Base-by-base conservation (phyloP, 2,329 filamentous ascomycete genomes). In the Beauveria rudraprayagi region DNA sequence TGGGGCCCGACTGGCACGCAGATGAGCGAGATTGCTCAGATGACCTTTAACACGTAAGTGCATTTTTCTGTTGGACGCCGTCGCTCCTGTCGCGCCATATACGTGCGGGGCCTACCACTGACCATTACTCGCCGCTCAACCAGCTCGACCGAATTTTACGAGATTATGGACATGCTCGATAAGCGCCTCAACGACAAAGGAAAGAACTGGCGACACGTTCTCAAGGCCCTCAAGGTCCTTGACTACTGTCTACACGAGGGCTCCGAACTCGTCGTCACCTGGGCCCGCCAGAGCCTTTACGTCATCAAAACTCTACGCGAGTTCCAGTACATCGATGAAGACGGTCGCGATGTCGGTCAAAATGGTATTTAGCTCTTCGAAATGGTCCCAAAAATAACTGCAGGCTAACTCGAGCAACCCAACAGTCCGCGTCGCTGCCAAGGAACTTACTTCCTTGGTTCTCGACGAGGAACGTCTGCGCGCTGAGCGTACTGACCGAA, bases 151-250 rank as follows among this genome's bases (percentile, higher is more conserved):
- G 94, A 97, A 74, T 99, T 99, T 78, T 96, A 96, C 79, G 93
- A 99, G 74, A 97, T 99, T 70, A 96, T 99, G 88, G 94, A 99
- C 75, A 99, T 99, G 91, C 82, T 99, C 67, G 94, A 99, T 77
- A 97, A 97, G 80, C 89, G 94, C 67, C 80, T 99, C 70, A 99
- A 99, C 70, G 94, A 99, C 76, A 97, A 99, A 77, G 94, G 94
- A 71, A 99, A 97, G 82, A 99, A 99, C 74, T 99, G 94, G 94
- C 88, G 94, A 69, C 94, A 99, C 73, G 94, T 99, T 14, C 80
- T 99, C 63, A 99, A 99, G 77, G 95, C 94, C 47, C 81, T 99
- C 67, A 99, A 99, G 75, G 94, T 99, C 58, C 83, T 97, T 62
- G 94, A 99, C 75, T 99, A 99, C 76, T 97, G 92, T 76, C 81